Conservation (phyloP, 768 basidiomycete species). For the Suillus brevipes region DNA sequence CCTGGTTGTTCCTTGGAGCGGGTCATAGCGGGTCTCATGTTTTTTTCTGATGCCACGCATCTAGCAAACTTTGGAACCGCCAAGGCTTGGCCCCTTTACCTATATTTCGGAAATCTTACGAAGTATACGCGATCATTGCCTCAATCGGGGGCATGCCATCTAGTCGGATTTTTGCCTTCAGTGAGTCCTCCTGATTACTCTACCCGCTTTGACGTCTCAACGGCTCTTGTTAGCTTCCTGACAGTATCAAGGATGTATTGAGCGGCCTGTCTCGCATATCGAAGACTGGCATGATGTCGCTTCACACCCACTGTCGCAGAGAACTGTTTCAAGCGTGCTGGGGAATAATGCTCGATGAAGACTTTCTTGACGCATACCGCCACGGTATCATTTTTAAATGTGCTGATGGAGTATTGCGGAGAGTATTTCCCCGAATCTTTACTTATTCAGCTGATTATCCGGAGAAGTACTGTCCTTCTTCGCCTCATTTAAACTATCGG, state of each 20-base stretch:
- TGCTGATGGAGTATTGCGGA: conserved; percentile 15
- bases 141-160: conserved; percentile 15
- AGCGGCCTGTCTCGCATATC: neutral
- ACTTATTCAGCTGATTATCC: conserved; percentile 25
- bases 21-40: neutral
- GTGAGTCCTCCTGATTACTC: conserved; percentile 17
- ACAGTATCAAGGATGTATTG: neutral
- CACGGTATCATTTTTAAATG: conserved; percentile 18
- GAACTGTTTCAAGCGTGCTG: conserved; percentile 13
- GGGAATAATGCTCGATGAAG: conserved; percentile 5
- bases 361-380: conserved; percentile 12
- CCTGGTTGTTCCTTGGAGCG: conserved; percentile 16
- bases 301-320: conserved; percentile 6
- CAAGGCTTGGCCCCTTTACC: conserved; percentile 9
- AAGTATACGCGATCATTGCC: conserved; percentile 19
- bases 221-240: neutral
- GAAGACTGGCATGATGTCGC: neutral
- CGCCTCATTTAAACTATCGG: too few species aligned
- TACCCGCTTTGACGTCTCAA: too few species aligned
- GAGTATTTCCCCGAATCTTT: conserved; percentile 21
- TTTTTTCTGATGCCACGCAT: too few species aligned
- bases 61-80: too few species aligned
- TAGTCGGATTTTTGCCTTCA: conserved; percentile 7
- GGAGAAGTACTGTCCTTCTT: conserved; percentile 15
- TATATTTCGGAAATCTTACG: conserved; percentile 18